Evolutionary conservation across 2,329 filamentous ascomycete species (phyloP), one percentile per base, ranked within the genome.

Genomic region (Diplodia intermedia): DNA sequence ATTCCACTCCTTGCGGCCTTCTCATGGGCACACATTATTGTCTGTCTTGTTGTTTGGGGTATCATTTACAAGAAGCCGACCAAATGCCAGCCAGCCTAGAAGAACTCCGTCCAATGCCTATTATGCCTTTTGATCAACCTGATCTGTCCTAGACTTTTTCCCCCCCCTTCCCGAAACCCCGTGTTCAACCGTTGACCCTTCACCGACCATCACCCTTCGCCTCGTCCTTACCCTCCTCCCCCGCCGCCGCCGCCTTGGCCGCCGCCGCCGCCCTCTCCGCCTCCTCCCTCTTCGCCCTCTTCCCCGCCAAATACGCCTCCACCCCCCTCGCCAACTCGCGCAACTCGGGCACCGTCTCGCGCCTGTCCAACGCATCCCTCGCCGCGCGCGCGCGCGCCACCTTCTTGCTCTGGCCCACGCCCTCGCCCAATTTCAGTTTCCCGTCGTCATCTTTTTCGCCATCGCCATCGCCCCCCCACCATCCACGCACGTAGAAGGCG

Each of bases 311-410:
- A 26, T 38, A 63, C 60, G 20, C n/a, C 18, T 71, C 63, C 20
- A 66, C 14, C 52, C 66, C 60, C 67, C 43, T 61, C 40, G 18
- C 12, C 4, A 43, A 33, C 8, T 54, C 50, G 40, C 8, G 4
- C 15, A 61, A 0, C n/a, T 33, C 69, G 15, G 18, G n/a, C 67
- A 47, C 40, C n/a, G 26, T 40, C 69, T 73, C 33, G 73, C 73
- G 54, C 72, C 89, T 52, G 84, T 81, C 75, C 15, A 67, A n/a
- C 14, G 52, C 54, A 2, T 36, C 52, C 40, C 18, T 9, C 8
- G 91, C 91, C 1, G 91, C 91, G 71, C 86, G 88, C 15, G 86
- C 81, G 0, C 89, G 89, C 1, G 91, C 91, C 68, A 92, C 89
- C 68, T 86, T 87, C 79, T 93, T 93, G 66, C 85, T 87, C 70